Base-by-base conservation (phyloP, 2,329 filamentous ascomycete genomes). In the Paecilomyces niveus region DNA sequence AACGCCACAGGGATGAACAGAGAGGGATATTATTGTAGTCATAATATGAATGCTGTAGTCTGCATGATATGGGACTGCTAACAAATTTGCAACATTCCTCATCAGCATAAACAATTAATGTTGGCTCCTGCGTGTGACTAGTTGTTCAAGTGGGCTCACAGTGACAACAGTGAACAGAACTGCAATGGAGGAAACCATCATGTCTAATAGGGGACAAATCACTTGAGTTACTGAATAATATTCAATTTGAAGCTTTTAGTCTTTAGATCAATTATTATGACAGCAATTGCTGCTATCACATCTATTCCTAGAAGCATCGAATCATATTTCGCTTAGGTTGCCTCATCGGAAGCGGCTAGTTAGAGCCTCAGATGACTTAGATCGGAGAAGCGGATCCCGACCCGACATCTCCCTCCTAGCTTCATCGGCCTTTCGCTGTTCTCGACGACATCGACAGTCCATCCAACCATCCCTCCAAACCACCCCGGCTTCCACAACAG, bases 391-490 rank as follows among this genome's bases (percentile, higher is more conserved):
- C 50, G 50, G 50, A 52, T 45, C 50, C 49, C 50, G 50, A 52
- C 21, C n/a, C 32, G 32, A 13, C 32, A 7, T 50, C 26, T 52
- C 22, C 10, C 50, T 52, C 50, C 49, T 59, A 57, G 57, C 57
- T 57, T 61, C 57, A 55, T 53, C 32, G 57, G 54, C 35, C 15
- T 51, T 56, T 54, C 39, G 57, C 54, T 55, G 52, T 54, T 61
- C 45, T 53, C 57, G 54, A 57, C 59, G 31, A 57, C 59, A 59
- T 59, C 29, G 31, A 56, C 21, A 35, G n/a, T 32, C 54, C 32
- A 53, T 39, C 54, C 31, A 56, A 57, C 22, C 59, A 55, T 53
- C 54, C 51, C 55, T 22, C 53, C 32, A 49, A 39, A 50, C 45
- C 35, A 39, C 33, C 52, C 55, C 50, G 35, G 57, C 52, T 51